Evolutionary conservation across 176 grass and related monocot species (phyloP).

Genomic region (Tuctoria greenei): DNA sequence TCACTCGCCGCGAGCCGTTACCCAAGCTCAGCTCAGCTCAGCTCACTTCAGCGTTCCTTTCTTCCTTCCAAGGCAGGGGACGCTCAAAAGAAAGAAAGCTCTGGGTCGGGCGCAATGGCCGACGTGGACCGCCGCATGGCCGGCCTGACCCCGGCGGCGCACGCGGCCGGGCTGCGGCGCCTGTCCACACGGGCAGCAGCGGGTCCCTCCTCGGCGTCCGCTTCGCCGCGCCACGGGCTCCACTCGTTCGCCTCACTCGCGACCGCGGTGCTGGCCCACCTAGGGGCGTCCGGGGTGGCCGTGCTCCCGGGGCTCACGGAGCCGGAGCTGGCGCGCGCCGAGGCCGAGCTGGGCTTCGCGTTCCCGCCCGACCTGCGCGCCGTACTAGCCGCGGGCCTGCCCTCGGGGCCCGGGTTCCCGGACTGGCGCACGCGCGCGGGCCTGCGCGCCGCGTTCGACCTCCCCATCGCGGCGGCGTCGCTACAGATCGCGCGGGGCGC

Average conservation of each 20-base stretch:
- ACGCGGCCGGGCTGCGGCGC: slow-evolving; percentile 70
- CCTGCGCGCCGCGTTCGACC: slow-evolving; percentile 44
- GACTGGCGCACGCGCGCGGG: slow-evolving; percentile 51
- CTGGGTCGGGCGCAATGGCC: slow-evolving; percentile 45
- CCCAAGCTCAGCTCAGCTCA: not conserved
- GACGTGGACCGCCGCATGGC: slow-evolving; percentile 71
- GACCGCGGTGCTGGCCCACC: slow-evolving; percentile 40
- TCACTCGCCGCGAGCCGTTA: not conserved
- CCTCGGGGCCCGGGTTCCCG: slow-evolving; percentile 58
- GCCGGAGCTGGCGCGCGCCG: slow-evolving; percentile 50
- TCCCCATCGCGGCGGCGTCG: slow-evolving; percentile 60
- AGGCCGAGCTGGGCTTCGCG: slow-evolving; percentile 56
- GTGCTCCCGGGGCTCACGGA: slow-evolving; percentile 57
- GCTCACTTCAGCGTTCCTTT: not conserved
- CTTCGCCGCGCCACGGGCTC: slow-evolving; percentile 47
- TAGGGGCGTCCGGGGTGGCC: slow-evolving; percentile 42
- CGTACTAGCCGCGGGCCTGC: slow-evolving; percentile 54
- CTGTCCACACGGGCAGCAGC: slow-evolving; percentile 66
- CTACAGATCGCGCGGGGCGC: slow-evolving; percentile 56
- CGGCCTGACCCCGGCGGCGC: slow-evolving; percentile 50
- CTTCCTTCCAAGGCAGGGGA: not conserved
- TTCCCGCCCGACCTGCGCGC: slow-evolving; percentile 88
- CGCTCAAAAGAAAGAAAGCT: not conserved
- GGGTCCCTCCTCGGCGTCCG: slow-evolving; percentile 33
- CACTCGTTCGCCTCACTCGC: slow-evolving; percentile 57